Evolutionary conservation across 805 yeast genomes (phyloP).

Genomic region (Kuraishia borneana): DNA sequence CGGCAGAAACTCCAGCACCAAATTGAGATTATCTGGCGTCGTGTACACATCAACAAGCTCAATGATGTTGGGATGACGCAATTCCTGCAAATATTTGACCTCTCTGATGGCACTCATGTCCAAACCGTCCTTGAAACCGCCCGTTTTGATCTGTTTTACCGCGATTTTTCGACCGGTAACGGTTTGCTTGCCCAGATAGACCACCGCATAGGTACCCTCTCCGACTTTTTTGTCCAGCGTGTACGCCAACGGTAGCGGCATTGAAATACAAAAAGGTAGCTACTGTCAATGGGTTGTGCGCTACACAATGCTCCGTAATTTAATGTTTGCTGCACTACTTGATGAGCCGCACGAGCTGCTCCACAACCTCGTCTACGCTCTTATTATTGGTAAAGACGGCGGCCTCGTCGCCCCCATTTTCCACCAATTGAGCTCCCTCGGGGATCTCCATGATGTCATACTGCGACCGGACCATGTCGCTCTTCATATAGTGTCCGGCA

Average conservation of each 20-base stretch:
- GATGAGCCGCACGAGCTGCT: too few species aligned
- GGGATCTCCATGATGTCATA: constrained; percentile 70
- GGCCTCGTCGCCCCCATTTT: constrained; percentile 6
- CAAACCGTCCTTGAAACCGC: constrained; percentile 88
- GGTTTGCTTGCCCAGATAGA: constrained; percentile 66
- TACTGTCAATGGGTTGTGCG: background rate
- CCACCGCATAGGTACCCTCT: constrained; percentile 98
- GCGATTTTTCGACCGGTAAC: constrained; percentile 59
- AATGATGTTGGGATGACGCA: constrained; percentile 70
- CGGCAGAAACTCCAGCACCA: constrained; percentile 90
- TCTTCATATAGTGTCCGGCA: constrained; percentile 77
- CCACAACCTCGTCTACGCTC: constrained; percentile 4
- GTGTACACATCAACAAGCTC: constrained; percentile 84
- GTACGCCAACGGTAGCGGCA: constrained; percentile 10
- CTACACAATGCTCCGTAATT: too few species aligned
- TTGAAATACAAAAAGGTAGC: background rate
- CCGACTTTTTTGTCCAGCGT: constrained; percentile 77
- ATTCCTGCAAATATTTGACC: constrained; percentile 77
- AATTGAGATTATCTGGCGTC: constrained; percentile 49
- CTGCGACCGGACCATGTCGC: constrained; percentile 74
- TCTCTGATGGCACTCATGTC: constrained; percentile 98
- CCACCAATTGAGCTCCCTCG: constrained; percentile 14
- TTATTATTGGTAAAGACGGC: constrained; percentile 5
- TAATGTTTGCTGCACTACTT: background rate
- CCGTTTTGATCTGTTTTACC: constrained; percentile 90